phyloP scores from a whole-genome alignment of 768 basidiomycete species.

The Boletus sensibilis region DNA sequence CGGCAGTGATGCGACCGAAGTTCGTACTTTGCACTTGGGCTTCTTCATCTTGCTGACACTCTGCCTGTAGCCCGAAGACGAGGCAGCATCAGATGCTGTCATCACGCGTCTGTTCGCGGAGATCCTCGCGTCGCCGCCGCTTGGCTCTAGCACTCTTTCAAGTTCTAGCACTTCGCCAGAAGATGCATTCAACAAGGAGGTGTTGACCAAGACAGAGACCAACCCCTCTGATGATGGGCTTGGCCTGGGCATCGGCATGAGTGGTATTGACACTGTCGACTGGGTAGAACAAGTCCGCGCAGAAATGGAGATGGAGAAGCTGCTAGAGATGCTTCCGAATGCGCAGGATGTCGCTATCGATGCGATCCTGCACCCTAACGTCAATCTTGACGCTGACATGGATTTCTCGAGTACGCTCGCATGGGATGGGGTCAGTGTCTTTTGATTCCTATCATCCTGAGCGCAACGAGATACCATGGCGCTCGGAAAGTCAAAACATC shows the following conservation, averaged over 20 bases:
- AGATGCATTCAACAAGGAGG: constrained; percentile 27
- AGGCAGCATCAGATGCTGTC: constrained; percentile 44
- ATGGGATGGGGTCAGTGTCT: constrained; percentile 32
- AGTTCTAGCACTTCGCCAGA: constrained; percentile 33
- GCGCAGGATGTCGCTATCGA: constrained; percentile 31
- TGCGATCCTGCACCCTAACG: constrained; percentile 18
- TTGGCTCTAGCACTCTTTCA: constrained; percentile 33
- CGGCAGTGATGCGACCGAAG: constrained; percentile 34
- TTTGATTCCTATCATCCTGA: constrained; percentile 16
- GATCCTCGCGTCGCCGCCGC: constrained; percentile 36
- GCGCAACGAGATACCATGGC: constrained; percentile 1
- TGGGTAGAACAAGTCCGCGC: constrained; percentile 31
- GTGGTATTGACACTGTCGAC: constrained; percentile 21
- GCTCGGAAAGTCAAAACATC: constrained; percentile 20
- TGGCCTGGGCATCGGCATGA: constrained; percentile 19
- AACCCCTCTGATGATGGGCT: constrained; percentile 10
- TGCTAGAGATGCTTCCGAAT: constrained; percentile 52
- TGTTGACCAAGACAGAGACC: constrained; percentile 21
- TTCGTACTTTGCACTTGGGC: constrained; percentile 24
- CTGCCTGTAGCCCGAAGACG: constrained; percentile 43
- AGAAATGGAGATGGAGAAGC: constrained; percentile 60
- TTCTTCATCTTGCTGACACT: constrained; percentile 24
- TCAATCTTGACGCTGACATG: constrained; percentile 25
- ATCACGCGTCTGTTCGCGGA: constrained; percentile 35
- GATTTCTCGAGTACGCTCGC: constrained; percentile 28